Conservation (phyloP, 2,329 filamentous ascomycete genomes). For the Penicillium polonicum region DNA sequence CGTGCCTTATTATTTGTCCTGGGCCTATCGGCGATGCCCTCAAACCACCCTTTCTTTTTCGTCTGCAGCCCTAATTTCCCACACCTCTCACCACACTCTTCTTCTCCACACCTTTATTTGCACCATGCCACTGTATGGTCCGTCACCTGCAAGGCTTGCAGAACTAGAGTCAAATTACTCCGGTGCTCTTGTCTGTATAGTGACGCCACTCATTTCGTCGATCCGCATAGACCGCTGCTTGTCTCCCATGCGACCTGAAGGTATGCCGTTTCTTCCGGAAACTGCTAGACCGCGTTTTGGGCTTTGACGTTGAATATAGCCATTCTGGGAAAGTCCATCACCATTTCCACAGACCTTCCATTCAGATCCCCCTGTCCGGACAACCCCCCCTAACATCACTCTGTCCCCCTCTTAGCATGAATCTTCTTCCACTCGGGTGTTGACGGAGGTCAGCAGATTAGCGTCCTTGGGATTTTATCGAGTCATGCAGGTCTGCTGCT, state of each 20-base stretch:
- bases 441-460: constrained; percentile 25
- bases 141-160: constrained; percentile 19
- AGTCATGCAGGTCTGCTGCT: constrained; percentile 23
- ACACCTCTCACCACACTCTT: constrained; percentile 2
- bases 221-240: constrained; percentile 27
- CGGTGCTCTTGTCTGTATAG: not conserved
- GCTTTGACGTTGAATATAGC: constrained; percentile 4
- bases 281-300: constrained; percentile 11
- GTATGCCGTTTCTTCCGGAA: not conserved
- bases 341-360: not conserved
- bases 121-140: constrained; percentile 18
- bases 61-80: not conserved
- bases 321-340: constrained; percentile 1
- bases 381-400: constrained; percentile 11
- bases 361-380: not conserved
- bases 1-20: not conserved
- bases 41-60: constrained; percentile 1
- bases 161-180: constrained; percentile 1
- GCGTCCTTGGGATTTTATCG: constrained; percentile 11
- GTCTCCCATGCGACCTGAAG: constrained; percentile 19
- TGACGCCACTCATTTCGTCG: constrained; percentile 11
- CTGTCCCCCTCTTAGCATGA: constrained; percentile 4
- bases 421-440: constrained; percentile 6
- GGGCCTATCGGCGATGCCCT: constrained; percentile 1
- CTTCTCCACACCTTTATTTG: constrained; percentile 25